A percentile compares a stretch with the other conserved stretches of the same genome.
phyloP scores from a whole-genome alignment of 2,329 filamentous ascomycete species.

The Dothiorella sarmentorum region DNA sequence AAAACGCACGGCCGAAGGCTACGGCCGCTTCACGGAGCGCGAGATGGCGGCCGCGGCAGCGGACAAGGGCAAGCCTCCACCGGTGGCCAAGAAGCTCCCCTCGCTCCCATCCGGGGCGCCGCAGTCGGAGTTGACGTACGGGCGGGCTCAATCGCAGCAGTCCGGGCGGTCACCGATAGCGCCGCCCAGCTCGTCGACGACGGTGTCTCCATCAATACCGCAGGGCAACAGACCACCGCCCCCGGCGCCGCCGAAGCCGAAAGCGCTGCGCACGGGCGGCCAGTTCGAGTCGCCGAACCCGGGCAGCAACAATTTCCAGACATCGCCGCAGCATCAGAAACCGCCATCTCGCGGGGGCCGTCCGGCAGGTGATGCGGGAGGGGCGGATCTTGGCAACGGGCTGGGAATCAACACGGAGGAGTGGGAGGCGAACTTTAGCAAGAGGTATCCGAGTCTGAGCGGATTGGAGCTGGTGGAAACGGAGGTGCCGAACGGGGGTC shows the following conservation, averaged over 20 bases:
- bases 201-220: conserved; percentile 31
- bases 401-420: conserved; percentile 53
- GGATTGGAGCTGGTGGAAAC: conserved; percentile 87
- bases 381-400: background rate
- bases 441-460: conserved; percentile 79
- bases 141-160: conserved; percentile 23
- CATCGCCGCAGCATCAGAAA: conserved; percentile 2
- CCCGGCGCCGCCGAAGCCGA: conserved; percentile 58
- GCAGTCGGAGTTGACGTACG: conserved; percentile 14
- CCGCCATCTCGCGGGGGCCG: background rate
- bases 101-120: conserved; percentile 1
- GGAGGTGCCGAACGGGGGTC: conserved; percentile 39
- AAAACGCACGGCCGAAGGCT: conserved; percentile 78
- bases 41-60: conserved; percentile 30
- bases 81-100: background rate
- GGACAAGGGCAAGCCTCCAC: conserved; percentile 8
- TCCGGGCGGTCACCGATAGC: background rate
- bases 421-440: conserved; percentile 70
- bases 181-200: conserved; percentile 16
- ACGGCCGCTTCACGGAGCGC: conserved; percentile 73
- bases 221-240: conserved; percentile 40
- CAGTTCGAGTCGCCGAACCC: conserved; percentile 24
- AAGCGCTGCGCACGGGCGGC: conserved; percentile 52
- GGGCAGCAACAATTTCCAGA: conserved; percentile 22
- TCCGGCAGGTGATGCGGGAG: no score